phyloP scores from a whole-genome alignment of 257 asterid species.

The Solanum pimpinellifolium region DNA sequence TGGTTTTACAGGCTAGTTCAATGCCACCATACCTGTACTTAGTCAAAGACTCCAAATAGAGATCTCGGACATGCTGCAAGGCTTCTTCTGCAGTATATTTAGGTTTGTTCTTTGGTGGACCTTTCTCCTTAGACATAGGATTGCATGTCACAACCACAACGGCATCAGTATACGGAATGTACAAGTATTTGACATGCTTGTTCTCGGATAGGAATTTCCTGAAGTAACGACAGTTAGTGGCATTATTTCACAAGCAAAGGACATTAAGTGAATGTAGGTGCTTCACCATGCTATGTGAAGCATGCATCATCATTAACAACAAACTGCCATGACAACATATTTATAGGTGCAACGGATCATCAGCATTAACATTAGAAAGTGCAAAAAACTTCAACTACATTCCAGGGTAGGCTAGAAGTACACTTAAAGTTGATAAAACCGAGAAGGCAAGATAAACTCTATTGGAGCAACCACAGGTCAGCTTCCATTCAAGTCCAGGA shows the following conservation, averaged over 20 bases:
- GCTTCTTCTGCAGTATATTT: constrained; percentile 76
- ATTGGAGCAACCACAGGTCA: background rate
- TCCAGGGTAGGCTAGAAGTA: background rate
- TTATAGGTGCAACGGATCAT: background rate
- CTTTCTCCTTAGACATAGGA: constrained; percentile 66
- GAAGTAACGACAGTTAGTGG: constrained; percentile 16
- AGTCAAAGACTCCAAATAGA: constrained; percentile 48
- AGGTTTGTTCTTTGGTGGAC: constrained; percentile 63
- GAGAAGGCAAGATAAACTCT: background rate
- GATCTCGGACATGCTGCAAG: constrained; percentile 52
- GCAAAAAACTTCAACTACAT: background rate
- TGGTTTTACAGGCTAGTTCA: background rate
- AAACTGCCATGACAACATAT: background rate
- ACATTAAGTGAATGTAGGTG: background rate
- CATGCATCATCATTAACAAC: background rate
- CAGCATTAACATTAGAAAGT: background rate
- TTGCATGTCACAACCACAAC: constrained; percentile 90
- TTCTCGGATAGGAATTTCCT: constrained; percentile 81
- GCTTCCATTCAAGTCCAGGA: background rate
- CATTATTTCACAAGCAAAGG: background rate
- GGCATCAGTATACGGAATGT: constrained; percentile 87
- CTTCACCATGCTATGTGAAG: background rate
- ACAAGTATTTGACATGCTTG: constrained; percentile 85
- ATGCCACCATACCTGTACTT: constrained; percentile 46
- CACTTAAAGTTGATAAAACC: background rate